phyloP scores from a whole-genome alignment of 306 rosid genomes.

The Canavalia ensiformis region DNA sequence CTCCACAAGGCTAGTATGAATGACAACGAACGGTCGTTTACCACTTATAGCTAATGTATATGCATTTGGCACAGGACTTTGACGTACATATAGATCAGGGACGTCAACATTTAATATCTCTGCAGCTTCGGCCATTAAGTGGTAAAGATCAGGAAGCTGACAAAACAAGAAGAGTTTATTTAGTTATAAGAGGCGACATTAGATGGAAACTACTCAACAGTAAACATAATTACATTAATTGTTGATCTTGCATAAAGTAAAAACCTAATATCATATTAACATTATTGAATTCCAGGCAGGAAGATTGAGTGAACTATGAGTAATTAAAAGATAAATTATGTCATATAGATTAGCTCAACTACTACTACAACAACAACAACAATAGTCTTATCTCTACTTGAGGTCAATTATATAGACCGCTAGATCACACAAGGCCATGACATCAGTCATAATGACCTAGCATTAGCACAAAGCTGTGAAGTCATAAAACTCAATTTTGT shows the following conservation, averaged over 20 bases:
- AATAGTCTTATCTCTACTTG: too few species aligned
- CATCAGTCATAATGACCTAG: too few species aligned
- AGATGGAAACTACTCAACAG: constrained; percentile 37
- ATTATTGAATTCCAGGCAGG: constrained; percentile 30
- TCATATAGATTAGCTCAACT: background rate
- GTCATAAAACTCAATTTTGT: constrained; percentile 1
- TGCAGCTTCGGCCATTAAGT: constrained; percentile 86
- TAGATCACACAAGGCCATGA: too few species aligned
- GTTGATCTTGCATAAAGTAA: constrained; percentile 3
- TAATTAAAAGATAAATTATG: background rate
- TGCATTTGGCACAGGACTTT: constrained; percentile 97
- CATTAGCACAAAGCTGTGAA: too few species aligned
- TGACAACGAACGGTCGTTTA: constrained; percentile 88
- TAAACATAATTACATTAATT: constrained; percentile 20
- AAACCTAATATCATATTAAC: constrained; percentile 20
- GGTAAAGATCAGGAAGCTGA: constrained; percentile 88
- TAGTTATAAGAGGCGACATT: constrained; percentile 32
- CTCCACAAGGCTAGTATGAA: constrained; percentile 98
- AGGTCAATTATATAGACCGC: too few species aligned
- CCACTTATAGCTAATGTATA: constrained; percentile 95
- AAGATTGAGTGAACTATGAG: constrained; percentile 4
- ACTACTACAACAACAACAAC: too few species aligned
- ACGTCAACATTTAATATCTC: constrained; percentile 76
- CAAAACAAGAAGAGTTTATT: constrained; percentile 29
- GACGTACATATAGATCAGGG: constrained; percentile 94